phyloP scores from a whole-genome alignment of 192 early-diverging fungal genomes.

The Chytriomyces hyalinus region DNA sequence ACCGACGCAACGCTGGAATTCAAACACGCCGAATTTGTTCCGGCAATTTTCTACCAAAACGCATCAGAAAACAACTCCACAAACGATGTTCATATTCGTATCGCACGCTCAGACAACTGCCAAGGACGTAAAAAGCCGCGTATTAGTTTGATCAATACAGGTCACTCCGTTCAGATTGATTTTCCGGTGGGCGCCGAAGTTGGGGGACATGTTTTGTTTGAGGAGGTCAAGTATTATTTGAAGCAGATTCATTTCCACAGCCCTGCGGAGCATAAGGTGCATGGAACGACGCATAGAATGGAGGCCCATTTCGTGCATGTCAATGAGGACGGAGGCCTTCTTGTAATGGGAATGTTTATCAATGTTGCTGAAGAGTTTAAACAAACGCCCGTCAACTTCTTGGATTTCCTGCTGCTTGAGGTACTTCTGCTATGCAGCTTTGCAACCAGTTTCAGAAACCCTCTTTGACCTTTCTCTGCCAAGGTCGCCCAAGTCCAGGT shows the following conservation, averaged over 20 bases:
- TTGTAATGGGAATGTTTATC: conserved; percentile 36
- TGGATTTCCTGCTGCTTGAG: conserved; percentile 18
- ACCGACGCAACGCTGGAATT: conserved; percentile 8
- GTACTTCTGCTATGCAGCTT: background rate
- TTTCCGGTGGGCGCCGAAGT: background rate
- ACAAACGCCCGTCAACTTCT: conserved; percentile 10
- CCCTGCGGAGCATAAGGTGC: conserved; percentile 25
- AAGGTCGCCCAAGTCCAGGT: background rate
- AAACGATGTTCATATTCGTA: too few species aligned
- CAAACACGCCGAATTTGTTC: conserved; percentile 16
- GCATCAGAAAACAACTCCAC: background rate
- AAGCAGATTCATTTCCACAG: conserved; percentile 37
- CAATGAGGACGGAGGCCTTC: conserved; percentile 15
- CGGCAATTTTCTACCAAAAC: conserved; percentile 24
- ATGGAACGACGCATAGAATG: conserved; percentile 2
- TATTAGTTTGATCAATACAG: conserved; percentile 21
- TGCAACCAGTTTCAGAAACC: background rate
- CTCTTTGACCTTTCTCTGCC: background rate
- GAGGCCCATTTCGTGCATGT: conserved; percentile 37
- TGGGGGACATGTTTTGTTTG: conserved; percentile 18
- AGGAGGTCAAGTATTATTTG: conserved; percentile 16
- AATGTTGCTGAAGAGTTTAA: conserved; percentile 11
- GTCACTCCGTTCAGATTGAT: conserved; percentile 32
- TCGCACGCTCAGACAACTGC: background rate
- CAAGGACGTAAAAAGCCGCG: background rate